Percentiles rank a stretch among this genome's conserved stretches.
phyloP scores from a whole-genome alignment of 2,329 filamentous ascomycete species.

The Fusarium udum region DNA sequence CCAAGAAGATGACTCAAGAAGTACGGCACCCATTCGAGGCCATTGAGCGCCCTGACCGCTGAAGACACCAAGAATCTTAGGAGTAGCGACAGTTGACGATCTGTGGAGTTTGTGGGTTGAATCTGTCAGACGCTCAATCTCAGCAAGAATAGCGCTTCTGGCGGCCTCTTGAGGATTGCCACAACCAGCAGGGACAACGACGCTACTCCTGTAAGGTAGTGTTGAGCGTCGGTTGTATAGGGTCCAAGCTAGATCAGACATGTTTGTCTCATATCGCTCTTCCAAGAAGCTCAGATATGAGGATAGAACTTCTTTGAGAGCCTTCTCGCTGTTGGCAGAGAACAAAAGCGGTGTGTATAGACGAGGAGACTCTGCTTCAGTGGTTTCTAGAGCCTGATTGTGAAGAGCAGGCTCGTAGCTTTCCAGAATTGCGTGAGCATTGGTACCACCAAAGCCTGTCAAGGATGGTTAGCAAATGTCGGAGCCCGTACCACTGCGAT shows the following conservation, averaged over 20 bases:
- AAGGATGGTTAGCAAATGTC: background rate
- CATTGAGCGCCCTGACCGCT: conserved; percentile 12
- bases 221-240: background rate
- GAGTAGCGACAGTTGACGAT: background rate
- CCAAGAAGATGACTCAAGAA: background rate
- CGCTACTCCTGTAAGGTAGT: background rate
- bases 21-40: background rate
- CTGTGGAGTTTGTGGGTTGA: background rate
- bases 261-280: background rate
- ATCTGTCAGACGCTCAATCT: background rate
- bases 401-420: background rate
- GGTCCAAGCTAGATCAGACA: background rate
- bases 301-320: background rate
- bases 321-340: background rate
- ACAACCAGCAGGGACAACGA: background rate
- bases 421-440: conserved; percentile 19
- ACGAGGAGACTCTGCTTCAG: background rate
- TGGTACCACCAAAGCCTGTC: conserved; percentile 13
- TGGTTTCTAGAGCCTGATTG: rapidly evolving
- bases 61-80: background rate
- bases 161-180: background rate
- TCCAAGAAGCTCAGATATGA: background rate
- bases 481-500: too few relatives aligned
- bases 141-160: background rate
- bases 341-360: background rate